Conservation (phyloP, 202 grass and related monocot species). For the Saccharum hybrid region DNA sequence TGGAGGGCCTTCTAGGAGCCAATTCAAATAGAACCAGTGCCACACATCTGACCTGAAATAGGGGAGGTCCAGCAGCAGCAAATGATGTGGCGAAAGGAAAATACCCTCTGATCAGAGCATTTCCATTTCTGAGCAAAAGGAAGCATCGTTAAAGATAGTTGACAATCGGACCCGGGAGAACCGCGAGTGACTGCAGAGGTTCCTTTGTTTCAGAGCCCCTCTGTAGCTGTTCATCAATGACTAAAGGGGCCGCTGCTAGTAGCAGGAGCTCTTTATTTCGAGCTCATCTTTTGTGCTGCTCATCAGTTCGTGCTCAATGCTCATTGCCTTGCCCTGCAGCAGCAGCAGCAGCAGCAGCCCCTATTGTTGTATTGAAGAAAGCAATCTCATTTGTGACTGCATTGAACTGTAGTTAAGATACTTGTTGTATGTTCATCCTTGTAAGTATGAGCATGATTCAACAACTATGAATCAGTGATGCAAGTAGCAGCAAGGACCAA, state of each 20-base stretch:
- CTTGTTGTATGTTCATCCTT: slow-evolving; percentile 32
- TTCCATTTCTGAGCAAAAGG: neutral
- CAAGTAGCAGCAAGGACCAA: no score
- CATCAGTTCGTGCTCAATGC: slow-evolving; percentile 16
- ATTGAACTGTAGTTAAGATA: slow-evolving; percentile 11
- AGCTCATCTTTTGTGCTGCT: slow-evolving; percentile 33
- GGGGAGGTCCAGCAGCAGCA: neutral
- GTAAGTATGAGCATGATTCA: neutral
- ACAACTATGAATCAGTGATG: no score
- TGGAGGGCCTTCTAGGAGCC: slow-evolving; percentile 27
- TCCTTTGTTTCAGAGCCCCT: neutral
- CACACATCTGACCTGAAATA: slow-evolving; percentile 1
- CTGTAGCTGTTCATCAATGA: slow-evolving; percentile 30
- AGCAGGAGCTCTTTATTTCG: slow-evolving; percentile 30
- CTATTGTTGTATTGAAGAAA: neutral
- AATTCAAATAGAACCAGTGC: slow-evolving; percentile 21
- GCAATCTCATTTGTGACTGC: neutral
- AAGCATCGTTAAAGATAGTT: slow-evolving; percentile 23
- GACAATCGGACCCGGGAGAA: neutral
- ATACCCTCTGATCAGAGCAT: neutral
- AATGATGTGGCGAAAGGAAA: neutral
- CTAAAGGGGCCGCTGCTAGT: neutral
- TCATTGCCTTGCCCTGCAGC: slow-evolving; percentile 42
- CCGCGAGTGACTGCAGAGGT: neutral
- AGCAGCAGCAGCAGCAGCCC: neutral